Evolutionary conservation across 371 early-diverging fungal genomes (phyloP).

Genomic region (Rhizopus delemar): DNA sequence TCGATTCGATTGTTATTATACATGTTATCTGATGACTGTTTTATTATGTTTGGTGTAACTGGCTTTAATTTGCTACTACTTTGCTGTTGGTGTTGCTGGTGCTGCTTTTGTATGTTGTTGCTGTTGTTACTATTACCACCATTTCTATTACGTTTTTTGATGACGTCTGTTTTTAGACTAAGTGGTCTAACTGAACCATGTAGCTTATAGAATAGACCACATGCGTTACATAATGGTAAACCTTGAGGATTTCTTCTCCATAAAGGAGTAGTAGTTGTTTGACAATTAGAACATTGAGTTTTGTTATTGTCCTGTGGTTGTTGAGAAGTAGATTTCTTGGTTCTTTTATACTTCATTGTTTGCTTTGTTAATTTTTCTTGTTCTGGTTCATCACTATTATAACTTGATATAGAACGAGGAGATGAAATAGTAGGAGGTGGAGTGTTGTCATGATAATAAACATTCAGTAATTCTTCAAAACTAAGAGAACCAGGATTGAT

Average conservation of each 20-base stretch:
- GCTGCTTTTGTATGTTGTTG: neutral
- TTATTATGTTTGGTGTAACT: neutral
- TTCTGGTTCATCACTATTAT: conserved; percentile 19
- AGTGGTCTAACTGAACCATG: conserved; percentile 86
- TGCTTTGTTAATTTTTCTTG: neutral
- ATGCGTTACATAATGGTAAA: conserved; percentile 65
- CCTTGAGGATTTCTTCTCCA: conserved; percentile 92
- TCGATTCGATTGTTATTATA: neutral
- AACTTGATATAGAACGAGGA: conserved; percentile 23
- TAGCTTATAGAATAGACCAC: conserved; percentile 75
- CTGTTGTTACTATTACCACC: neutral
- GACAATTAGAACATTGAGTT: conserved; percentile 86
- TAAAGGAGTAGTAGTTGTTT: conserved; percentile 88
- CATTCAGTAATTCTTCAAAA: conserved; percentile 31
- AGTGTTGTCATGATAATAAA: conserved; percentile 17
- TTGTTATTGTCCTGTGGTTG: neutral
- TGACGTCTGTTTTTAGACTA: conserved; percentile 79
- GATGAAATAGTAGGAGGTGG: conserved; percentile 6
- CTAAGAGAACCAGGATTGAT: conserved; percentile 31
- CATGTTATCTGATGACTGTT: neutral
- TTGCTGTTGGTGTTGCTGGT: conserved; percentile 3
- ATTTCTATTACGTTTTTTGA: conserved; percentile 79
- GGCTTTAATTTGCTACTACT: neutral
- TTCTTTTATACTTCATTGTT: neutral
- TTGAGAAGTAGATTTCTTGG: neutral